Conservation (phyloP, 208 protist species). For the Tetramitus jugosus region DNA sequence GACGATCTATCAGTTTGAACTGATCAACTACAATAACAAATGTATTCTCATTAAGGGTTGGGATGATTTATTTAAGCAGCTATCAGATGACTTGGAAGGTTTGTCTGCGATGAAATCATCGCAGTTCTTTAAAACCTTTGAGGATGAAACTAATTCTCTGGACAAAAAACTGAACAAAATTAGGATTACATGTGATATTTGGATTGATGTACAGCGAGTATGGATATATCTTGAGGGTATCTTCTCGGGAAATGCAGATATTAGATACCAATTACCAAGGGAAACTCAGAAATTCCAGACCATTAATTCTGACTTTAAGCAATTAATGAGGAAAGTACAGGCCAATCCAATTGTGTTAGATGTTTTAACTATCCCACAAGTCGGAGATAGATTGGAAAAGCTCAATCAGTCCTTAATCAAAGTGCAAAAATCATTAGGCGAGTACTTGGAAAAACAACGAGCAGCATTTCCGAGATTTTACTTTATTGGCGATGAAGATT, state of each 20-base stretch:
- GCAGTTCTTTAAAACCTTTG: conserved; percentile 85
- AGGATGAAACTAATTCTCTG: conserved; percentile 66
- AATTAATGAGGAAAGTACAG: conserved; percentile 73
- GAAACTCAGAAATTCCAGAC: conserved; percentile 83
- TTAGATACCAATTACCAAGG: conserved; percentile 82
- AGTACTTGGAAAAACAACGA: conserved; percentile 94
- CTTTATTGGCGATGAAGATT: conserved; percentile 99
- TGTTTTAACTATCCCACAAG: conserved; percentile 49
- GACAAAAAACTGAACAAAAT: conserved; percentile 83
- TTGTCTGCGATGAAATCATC: conserved; percentile 86
- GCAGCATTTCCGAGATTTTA: conserved; percentile 96
- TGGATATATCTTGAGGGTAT: conserved; percentile 98
- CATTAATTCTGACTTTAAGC: conserved; percentile 83
- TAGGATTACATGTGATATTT: conserved; percentile 76
- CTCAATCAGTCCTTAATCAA: conserved; percentile 73
- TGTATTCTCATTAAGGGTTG: conserved; percentile 86
- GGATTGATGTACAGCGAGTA: conserved; percentile 88
- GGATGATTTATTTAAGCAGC: conserved; percentile 85
- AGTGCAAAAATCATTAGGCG: conserved; percentile 91
- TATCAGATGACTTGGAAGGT: conserved; percentile 84
- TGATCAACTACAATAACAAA: conserved; percentile 87
- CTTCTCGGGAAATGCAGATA: conserved; percentile 84
- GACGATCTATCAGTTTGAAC: conserved; percentile 75
- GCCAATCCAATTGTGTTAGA: conserved; percentile 76
- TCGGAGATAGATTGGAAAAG: conserved; percentile 75